These are phyloP conservation scores for Corylus heterophylla DNA, from an alignment of 306 rosid genomes.

Conservation along the genomic window DNA sequence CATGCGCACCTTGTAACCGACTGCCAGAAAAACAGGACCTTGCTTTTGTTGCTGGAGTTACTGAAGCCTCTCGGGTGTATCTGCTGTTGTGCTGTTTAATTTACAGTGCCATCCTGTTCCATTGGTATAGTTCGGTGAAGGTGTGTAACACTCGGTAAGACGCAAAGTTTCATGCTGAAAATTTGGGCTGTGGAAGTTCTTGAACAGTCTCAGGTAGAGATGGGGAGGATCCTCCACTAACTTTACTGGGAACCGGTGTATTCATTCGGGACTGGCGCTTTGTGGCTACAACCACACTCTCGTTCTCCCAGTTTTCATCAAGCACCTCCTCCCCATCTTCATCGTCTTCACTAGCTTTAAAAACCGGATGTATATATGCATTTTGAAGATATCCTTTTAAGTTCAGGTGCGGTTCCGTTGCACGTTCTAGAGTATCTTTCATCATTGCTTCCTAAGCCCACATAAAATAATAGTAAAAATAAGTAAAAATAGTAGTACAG, in stretches of 20 bases:
- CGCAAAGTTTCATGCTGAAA: background rate
- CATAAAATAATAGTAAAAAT: background rate
- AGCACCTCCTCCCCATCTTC: slow-evolving; percentile 31
- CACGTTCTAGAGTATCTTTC: slow-evolving; percentile 93
- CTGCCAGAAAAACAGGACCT: slow-evolving; percentile 18
- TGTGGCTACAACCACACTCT: slow-evolving; percentile 71
- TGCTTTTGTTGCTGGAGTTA: background rate
- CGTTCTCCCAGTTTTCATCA: slow-evolving; percentile 57
- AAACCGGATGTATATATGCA: slow-evolving; percentile 80
- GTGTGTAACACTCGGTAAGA: slow-evolving; percentile 19
- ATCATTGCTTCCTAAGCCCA: slow-evolving; percentile 83
- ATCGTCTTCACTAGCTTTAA: slow-evolving; percentile 65
- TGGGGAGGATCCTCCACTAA: slow-evolving; percentile 74
- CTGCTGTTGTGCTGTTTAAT: background rate
- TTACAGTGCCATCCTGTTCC: slow-evolving; percentile 17
- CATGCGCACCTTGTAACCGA: background rate
- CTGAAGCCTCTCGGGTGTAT: background rate
- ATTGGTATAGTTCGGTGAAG: background rate
- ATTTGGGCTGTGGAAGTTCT: slow-evolving; percentile 33
- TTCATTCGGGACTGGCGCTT: slow-evolving; percentile 86
- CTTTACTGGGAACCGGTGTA: slow-evolving; percentile 82
- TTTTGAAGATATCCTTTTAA: slow-evolving; percentile 76
- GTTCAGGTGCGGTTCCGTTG: slow-evolving; percentile 84
- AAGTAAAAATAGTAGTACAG: no score
- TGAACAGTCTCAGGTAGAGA: slow-evolving; percentile 50